These are phyloP conservation scores for Fusarium dimerum DNA, from an alignment of 2,329 filamentous ascomycete species.

Conservation along the genomic window DNA sequence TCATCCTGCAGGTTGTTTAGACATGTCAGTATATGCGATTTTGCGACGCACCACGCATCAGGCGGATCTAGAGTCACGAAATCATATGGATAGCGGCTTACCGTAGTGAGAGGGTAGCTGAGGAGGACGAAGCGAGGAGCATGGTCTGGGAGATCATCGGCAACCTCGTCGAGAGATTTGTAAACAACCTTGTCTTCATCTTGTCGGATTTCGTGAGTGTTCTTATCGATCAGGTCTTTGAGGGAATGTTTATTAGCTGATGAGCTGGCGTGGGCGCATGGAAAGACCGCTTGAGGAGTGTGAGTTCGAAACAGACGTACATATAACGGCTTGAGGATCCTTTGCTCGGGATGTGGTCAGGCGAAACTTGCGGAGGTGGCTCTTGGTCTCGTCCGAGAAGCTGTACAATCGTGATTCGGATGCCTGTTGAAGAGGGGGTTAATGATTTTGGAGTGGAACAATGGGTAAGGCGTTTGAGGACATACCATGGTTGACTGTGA, in stretches of 20 bases:
- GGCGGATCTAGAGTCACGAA: not conserved
- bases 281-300: not conserved
- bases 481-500: constrained; percentile 19
- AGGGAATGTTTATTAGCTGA: constrained; percentile 15
- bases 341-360: constrained; percentile 85
- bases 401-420: constrained; percentile 91
- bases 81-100: constrained; percentile 41
- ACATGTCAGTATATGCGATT: constrained; percentile 12
- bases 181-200: constrained; percentile 78
- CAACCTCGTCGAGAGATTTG: constrained; percentile 76
- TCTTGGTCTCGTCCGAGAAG: constrained; percentile 87
- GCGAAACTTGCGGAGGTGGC: constrained; percentile 91
- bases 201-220: constrained; percentile 84
- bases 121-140: constrained; percentile 86
- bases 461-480: not conserved
- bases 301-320: constrained; percentile 58
- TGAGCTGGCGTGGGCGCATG: not conserved
- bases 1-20: constrained; percentile 57
- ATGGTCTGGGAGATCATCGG: constrained; percentile 89
- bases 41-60: not conserved
- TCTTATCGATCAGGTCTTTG: constrained; percentile 85
- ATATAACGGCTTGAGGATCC: constrained; percentile 88
- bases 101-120: constrained; percentile 86
- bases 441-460: constrained; percentile 4
- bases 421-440: constrained; percentile 31